A percentile compares a stretch with the other conserved stretches of the same genome.
These are phyloP conservation scores for Rhizophora apiculata DNA, from an alignment of 345 rosid genomes.

Conservation along the genomic window DNA sequence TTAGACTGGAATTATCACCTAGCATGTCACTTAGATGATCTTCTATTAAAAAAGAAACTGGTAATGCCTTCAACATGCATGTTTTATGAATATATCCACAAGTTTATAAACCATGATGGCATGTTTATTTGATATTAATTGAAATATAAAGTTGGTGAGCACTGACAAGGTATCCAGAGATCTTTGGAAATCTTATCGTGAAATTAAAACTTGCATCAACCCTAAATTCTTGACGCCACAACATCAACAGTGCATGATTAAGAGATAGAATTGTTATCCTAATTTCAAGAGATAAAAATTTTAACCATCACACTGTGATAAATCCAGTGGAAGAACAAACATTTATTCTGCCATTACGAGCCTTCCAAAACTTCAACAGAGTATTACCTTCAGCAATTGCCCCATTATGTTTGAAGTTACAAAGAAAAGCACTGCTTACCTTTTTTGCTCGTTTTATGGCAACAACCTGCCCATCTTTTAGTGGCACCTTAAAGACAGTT, in stretches of 20 bases:
- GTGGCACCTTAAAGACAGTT: slow-evolving; percentile 67
- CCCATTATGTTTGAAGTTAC: not conserved
- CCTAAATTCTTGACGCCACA: too few relatives aligned
- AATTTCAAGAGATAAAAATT: too few relatives aligned
- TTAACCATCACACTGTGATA: too few relatives aligned
- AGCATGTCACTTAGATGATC: not conserved
- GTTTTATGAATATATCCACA: not conserved
- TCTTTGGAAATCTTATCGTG: too few relatives aligned
- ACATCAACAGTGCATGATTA: too few relatives aligned
- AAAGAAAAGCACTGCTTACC: slow-evolving; percentile 38
- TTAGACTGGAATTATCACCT: not conserved
- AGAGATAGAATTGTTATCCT: too few relatives aligned
- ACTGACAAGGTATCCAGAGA: too few relatives aligned
- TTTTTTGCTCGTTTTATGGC: slow-evolving; percentile 97
- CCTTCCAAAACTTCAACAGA: not conserved
- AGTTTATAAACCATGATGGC: not conserved
- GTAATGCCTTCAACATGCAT: not conserved
- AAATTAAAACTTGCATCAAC: too few relatives aligned
- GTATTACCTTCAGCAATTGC: not conserved
- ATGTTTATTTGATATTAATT: too few relatives aligned
- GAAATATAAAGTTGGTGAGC: too few relatives aligned
- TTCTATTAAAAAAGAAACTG: not conserved
- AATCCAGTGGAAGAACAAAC: too few relatives aligned
- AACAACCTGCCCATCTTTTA: slow-evolving; percentile 68
- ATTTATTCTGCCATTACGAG: not conserved